phyloP scores from a whole-genome alignment of 495 filamentous ascomycete species.

The Aspergillus steynii region DNA sequence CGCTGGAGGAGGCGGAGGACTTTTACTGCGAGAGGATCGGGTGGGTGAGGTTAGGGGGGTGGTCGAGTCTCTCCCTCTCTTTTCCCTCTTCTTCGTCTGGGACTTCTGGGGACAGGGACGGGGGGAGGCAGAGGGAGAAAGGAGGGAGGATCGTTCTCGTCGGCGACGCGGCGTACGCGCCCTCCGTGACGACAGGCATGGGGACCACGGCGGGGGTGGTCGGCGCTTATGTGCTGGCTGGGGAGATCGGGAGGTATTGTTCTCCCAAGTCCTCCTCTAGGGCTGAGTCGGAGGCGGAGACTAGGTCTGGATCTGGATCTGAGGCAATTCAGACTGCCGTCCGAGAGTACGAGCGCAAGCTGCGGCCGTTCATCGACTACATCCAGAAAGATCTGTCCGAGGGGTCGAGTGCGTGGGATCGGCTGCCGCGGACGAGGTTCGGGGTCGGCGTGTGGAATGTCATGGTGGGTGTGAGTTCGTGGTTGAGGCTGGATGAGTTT shows the following conservation, averaged over 20 bases:
- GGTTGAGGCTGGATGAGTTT: slow-evolving; percentile 31
- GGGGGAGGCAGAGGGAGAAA: no score
- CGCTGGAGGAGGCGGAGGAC: slow-evolving; percentile 40
- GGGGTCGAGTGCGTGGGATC: slow-evolving; percentile 20
- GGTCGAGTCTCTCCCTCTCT: slow-evolving; percentile 23
- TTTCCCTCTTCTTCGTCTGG: no score
- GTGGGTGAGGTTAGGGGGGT: slow-evolving; percentile 43
- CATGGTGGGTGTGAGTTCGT: slow-evolving; percentile 30
- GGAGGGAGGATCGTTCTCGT: slow-evolving; percentile 49
- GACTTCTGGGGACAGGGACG: no score
- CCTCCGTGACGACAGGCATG: slow-evolving; percentile 48
- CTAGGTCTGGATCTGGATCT: background rate
- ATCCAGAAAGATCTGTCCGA: slow-evolving; percentile 33
- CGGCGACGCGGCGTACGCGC: slow-evolving; percentile 58
- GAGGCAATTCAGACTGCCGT: no score
- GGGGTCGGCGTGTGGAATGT: slow-evolving; percentile 31
- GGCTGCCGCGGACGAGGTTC: slow-evolving; percentile 25
- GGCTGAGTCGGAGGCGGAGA: slow-evolving; percentile 30
- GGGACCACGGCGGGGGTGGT: slow-evolving; percentile 48
- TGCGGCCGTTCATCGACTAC: slow-evolving; percentile 44
- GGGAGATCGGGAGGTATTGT: slow-evolving; percentile 45
- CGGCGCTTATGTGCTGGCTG: slow-evolving; percentile 55
- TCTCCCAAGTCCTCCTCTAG: background rate
- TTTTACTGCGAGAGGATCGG: slow-evolving; percentile 47
- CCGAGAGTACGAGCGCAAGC: slow-evolving; percentile 36